Percentiles rank a stretch among this genome's conserved stretches.
Evolutionary conservation across 176 grass and related monocot species (phyloP).

Genomic region (Stipa capillata): DNA sequence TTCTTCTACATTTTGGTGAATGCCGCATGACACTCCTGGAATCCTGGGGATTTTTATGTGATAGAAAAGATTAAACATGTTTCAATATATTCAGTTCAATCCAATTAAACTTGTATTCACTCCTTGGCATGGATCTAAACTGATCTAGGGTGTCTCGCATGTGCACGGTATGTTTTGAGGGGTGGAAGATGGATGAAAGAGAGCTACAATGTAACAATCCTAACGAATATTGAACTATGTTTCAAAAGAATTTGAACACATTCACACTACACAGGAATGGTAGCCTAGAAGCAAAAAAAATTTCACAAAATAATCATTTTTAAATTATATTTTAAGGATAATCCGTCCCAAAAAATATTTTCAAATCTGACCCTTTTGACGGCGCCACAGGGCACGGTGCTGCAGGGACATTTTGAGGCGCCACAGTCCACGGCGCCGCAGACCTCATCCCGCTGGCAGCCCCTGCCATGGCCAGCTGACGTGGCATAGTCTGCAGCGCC

Average conservation of each 20-base stretch:
- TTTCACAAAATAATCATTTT: no score
- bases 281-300: no score
- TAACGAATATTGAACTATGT: neutral
- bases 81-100: neutral
- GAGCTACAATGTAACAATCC: neutral
- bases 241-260: neutral
- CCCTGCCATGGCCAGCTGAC: no score
- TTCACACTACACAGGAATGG: neutral
- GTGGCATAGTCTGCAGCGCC: no score
- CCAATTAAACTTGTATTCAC: neutral
- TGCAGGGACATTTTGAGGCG: no score
- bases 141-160: neutral
- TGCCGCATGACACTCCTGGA: neutral
- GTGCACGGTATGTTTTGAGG: neutral
- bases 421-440: no score
- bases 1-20: neutral
- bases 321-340: no score
- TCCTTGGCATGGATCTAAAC: neutral
- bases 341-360: no score
- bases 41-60: neutral
- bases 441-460: no score
- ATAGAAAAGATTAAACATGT: neutral
- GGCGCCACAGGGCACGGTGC: no score
- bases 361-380: no score
- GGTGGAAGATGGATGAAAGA: neutral